phyloP scores from a whole-genome alignment of 495 filamentous ascomycete species.

The Cladorrhinum samala region DNA sequence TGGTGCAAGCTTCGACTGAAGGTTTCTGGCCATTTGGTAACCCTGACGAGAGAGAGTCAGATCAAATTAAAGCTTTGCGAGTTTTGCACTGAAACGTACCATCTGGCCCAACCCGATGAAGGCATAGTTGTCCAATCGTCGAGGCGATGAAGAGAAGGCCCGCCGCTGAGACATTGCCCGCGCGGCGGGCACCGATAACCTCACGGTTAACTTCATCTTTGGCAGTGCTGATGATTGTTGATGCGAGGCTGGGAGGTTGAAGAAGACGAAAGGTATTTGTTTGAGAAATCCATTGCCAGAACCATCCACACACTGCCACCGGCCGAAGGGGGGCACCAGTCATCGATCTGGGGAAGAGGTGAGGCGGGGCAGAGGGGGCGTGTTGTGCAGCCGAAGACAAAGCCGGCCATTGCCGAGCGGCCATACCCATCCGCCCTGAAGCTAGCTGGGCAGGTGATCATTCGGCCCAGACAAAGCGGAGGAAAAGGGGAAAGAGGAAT shows the following conservation, averaged over 20 bases:
- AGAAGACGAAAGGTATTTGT: not conserved
- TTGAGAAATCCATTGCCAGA: too few relatives aligned
- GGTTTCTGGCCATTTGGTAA: constrained; percentile 83
- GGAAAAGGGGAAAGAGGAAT: not conserved
- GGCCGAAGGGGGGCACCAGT: constrained; percentile 5
- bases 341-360: not conserved
- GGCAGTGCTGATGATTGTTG: not conserved
- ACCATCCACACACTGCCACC: not conserved
- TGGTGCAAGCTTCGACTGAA: constrained; percentile 67
- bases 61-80: not conserved
- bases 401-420: constrained; percentile 35
- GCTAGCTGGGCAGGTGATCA: constrained; percentile 7
- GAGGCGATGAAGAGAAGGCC: constrained; percentile 51
- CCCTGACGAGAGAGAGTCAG: constrained; percentile 37
- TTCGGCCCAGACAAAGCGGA: constrained; percentile 1
- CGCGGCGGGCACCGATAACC: constrained; percentile 23
- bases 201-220: constrained; percentile 29
- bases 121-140: constrained; percentile 61
- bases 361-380: constrained; percentile 1
- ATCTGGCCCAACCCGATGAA: constrained; percentile 86
- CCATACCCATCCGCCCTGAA: constrained; percentile 7
- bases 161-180: constrained; percentile 28
- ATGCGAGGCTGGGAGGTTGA: not conserved
- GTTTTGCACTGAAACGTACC: constrained; percentile 44
- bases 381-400: constrained; percentile 11